Evolutionary conservation across 495 filamentous ascomycete genomes (phyloP), one percentile per base, ranked within the genome.

Genomic region (Neurospora sp.): DNA sequence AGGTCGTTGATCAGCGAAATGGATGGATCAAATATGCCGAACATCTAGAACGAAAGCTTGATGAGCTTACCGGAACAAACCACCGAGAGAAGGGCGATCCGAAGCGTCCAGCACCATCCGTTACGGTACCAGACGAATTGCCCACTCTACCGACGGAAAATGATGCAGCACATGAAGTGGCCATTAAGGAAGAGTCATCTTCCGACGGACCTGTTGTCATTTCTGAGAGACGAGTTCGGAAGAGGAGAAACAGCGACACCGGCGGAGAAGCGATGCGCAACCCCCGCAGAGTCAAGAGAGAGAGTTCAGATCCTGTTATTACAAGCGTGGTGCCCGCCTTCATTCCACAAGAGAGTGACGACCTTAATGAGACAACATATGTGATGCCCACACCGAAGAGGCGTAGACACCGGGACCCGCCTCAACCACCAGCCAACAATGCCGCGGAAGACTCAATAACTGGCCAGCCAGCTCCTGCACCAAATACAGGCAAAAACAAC

Each of bases 351-450:
- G 83, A 88, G 74, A 94, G 91, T 71, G 86, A 93, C 40, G 93
- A 96, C 79, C 84, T 95, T 12, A 92, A 96, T 80, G 89, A 91
- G 69, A 89, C 88, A 31, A 79, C 82, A 68, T 84, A 42, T 31
- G 70, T 80, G 71, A 84, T 92, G 39, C 83, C 84, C 14, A 95
- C 93, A 1, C 93, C 93, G 12, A 86, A 84, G 74, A 91, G 89
- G 74, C 80, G 77, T 10, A 77, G 75, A 8, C 70, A 38, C 3
- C 22, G 40, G 14, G 65, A 68, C 31, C 53, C 53, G 2, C 27
- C 53, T 65, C 53, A 1, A 65, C 53, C 27, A 35, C 27, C 53
- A 65, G 53, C 53, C 27, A 18, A 65, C 53, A 27, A 35, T 65
- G 53, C 22, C 53, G 53, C 22, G 27, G 53, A 35, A 65, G 27